Evolutionary conservation across 108 stramenopile species (phyloP).

Genomic region (Skeletonema tropicum): DNA sequence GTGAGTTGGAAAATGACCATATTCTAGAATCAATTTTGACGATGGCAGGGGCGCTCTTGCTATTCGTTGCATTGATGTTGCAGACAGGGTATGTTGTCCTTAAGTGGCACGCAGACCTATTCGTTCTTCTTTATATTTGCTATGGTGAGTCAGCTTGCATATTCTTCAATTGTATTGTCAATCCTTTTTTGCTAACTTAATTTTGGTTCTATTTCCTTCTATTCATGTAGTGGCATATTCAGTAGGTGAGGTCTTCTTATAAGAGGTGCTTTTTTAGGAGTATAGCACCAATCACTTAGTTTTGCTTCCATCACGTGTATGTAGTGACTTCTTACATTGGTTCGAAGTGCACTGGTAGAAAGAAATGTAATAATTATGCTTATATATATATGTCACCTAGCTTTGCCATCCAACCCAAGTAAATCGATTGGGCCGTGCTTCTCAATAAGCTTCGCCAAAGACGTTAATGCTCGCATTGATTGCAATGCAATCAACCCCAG

Average conservation of each 20-base stretch:
- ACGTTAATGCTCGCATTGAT: conserved; percentile 76
- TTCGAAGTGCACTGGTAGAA: background rate
- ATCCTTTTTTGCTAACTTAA: background rate
- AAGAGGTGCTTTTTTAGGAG: background rate
- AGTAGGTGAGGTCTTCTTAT: background rate
- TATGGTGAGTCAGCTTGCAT: conserved; percentile 25
- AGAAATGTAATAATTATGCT: background rate
- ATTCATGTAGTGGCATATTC: conserved; percentile 1
- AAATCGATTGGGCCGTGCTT: conserved; percentile 74
- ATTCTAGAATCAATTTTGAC: conserved; percentile 69
- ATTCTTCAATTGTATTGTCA: background rate
- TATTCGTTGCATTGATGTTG: conserved; percentile 66
- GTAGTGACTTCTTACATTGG: too few relatives aligned
- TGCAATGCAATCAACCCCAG: conserved; percentile 74
- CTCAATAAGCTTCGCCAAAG: conserved; percentile 72
- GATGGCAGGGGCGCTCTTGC: conserved; percentile 48
- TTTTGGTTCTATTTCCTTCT: background rate
- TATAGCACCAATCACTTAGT: background rate
- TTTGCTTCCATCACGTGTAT: too few relatives aligned
- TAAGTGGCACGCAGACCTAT: conserved; percentile 74
- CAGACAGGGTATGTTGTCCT: conserved; percentile 57
- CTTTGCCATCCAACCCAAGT: conserved; percentile 32
- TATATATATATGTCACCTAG: background rate
- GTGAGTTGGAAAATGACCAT: conserved; percentile 64
- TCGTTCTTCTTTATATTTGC: conserved; percentile 54